Conservation (phyloP, 73 alveolate species). For the Symbiodinium pilosum region DNA sequence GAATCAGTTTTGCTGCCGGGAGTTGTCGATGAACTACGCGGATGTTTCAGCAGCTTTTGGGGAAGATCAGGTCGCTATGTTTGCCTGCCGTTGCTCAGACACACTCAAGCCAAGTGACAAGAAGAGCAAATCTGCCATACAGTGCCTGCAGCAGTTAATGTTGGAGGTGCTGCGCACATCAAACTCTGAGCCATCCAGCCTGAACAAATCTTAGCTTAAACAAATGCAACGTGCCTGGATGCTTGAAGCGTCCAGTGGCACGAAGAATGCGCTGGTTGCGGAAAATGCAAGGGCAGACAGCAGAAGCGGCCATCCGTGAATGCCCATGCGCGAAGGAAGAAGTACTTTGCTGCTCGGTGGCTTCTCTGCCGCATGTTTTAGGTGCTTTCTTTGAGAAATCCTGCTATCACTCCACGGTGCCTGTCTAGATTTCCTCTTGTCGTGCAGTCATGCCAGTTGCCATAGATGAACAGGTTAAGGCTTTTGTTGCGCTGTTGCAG, state of each 20-base stretch:
- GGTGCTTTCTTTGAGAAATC: too few species aligned
- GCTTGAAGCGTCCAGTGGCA: slow-evolving; percentile 70
- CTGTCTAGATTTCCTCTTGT: too few species aligned
- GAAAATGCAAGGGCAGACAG: neutral
- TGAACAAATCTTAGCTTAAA: too few species aligned
- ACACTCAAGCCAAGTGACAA: neutral
- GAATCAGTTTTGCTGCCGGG: neutral
- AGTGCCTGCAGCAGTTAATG: too few species aligned
- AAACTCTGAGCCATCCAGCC: too few species aligned
- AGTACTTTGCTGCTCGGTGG: too few species aligned
- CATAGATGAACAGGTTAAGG: too few species aligned
- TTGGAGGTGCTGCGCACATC: too few species aligned
- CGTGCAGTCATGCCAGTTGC: too few species aligned
- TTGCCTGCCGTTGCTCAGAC: neutral
- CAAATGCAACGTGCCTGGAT: slow-evolving; percentile 37
- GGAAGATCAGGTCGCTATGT: neutral
- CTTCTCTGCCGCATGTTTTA: too few species aligned
- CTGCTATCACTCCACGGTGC: too few species aligned
- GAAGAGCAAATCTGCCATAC: slow-evolving; percentile 15
- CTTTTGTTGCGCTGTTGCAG: too few species aligned
- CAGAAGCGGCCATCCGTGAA: neutral
- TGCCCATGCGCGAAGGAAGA: neutral
- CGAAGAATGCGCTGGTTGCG: slow-evolving; percentile 31
- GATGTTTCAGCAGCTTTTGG: neutral
- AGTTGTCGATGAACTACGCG: neutral